Percentiles rank a stretch among this genome's conserved stretches.
Conservation (phyloP, 2,329 filamentous ascomycete species). For the Madurella fahalii region DNA sequence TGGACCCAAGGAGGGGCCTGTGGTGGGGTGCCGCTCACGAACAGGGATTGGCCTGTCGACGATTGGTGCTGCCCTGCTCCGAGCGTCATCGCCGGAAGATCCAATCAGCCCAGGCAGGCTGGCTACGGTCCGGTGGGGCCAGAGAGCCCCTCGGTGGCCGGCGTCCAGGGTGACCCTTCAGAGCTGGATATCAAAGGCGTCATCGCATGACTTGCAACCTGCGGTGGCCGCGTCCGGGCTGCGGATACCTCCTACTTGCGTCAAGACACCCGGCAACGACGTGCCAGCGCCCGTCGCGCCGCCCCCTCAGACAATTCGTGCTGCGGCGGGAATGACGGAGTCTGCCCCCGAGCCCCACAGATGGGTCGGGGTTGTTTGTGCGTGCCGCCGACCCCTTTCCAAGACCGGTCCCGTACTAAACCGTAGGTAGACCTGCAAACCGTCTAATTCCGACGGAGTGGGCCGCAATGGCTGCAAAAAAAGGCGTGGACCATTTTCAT, state of each 20-base stretch:
- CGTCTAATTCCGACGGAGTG: too few relatives aligned
- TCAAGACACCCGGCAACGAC: not conserved
- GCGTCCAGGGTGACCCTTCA: not conserved
- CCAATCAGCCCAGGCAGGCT: constrained; percentile 6
- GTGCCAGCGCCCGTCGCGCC: too few relatives aligned
- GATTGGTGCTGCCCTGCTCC: not conserved
- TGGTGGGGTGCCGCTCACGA: not conserved
- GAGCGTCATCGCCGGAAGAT: constrained; percentile 13
- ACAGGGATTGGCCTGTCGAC: constrained; percentile 9
- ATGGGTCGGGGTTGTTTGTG: too few relatives aligned
- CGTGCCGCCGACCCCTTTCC: too few relatives aligned
- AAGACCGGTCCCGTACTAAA: too few relatives aligned
- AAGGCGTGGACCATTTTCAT: not conserved
- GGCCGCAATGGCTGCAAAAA: too few relatives aligned
- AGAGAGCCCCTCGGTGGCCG: not conserved
- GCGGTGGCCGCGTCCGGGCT: not conserved
- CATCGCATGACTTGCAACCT: not conserved
- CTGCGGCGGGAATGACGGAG: too few relatives aligned
- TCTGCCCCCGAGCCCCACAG: too few relatives aligned
- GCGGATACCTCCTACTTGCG: not conserved
- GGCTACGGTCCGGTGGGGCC: not conserved
- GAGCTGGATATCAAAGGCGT: not conserved
- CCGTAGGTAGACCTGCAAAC: too few relatives aligned
- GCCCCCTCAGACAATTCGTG: too few relatives aligned
- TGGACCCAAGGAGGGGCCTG: too few relatives aligned